Evolutionary conservation across 208 protist genomes (phyloP), one percentile per base, ranked within the genome.

Genomic region (Phytomonas francai): DNA sequence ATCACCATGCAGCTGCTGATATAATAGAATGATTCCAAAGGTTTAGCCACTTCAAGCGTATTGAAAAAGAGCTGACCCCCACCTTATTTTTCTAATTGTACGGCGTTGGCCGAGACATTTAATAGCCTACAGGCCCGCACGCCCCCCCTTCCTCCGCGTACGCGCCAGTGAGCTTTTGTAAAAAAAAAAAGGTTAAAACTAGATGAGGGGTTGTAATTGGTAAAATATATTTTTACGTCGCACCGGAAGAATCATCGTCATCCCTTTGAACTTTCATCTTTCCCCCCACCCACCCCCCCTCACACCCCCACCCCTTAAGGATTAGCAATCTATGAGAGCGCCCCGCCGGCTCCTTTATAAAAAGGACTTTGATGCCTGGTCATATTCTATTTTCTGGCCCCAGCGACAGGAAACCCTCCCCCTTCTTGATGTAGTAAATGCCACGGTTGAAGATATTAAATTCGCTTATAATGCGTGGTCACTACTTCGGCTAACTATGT

Each of bases 391-490:
- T 11, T 65, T 69, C n/a, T 93, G 85, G 80, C 80, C 83, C 7
- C 79, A 88, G 57, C 45, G 68, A 27, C 31, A 39, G 22, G 0
- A n/a, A 12, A 27, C 64, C 2, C 71, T 85, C 9, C 75, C 80
- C 5, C 64, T 89, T 0, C 64, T 77, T 7, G 83, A 76, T 22
- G 72, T 71, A 27, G 72, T 78, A 8, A 76, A 73, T 49, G 69
- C 92, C 16, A 73, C 76, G 0, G 89, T 88, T 9, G 89, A 95
- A 59, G 89, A 95, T 58, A 84, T 92, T 56, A 95, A 95, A 62
- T 95, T 95, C 56, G 89, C 89, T 2, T 91, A 89, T 66, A 95
- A 95, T 65, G 89, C 89, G 8, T 95, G 89, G 87, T 81, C 78
- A 29, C 68, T 95, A 0, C 66, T 95, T 22, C 65, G 89, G 8